Base-by-base conservation (phyloP, 2,329 filamentous ascomycete species). In the Hirsutella thompsonii region DNA sequence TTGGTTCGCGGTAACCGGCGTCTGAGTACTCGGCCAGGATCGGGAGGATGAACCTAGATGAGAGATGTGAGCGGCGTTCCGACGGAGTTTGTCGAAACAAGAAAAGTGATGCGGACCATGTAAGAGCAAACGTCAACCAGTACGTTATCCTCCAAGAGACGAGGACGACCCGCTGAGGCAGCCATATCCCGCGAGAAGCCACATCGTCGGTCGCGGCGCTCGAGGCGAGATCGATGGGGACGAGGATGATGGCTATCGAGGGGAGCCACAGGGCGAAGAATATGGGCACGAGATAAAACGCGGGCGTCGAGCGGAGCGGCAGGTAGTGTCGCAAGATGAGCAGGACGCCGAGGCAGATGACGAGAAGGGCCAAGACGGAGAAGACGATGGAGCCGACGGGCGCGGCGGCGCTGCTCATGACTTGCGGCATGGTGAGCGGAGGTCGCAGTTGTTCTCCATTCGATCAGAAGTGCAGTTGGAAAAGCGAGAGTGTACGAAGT, bases 221-320 rank as follows among this genome's bases (percentile, higher is more conserved):
- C 6, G 89, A 94, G 1, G 90, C 89, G 49, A 98, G 78, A 61
- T 98, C 92, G 59, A 98, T 93, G 5, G 92, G 92, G 6, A 98
- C 88, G 19, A 98, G 76, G 20, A 98, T 70, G 20, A 96, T 78
- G 54, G 94, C 90, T 59, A 84, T 89, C 37, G 87, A 86, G 10
- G 92, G 93, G 5, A 98, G 76, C 55, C 86, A 89, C 51, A 98
- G 74, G n/a, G 90, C 87, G 50, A 98, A 83, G 66, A 98, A 98
- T 46, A 98, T 87, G 29, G 92, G 90, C 2, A 95, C 74, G 39
- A 88, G 73, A 39, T 96, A 79, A 62, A 93, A 95, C 44, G 81
- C 85, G 1, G 92, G 90, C 1, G 92, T 96, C 6, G 82, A 79
- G 50, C 92, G 87, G 28, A 98, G 72, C 3, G 90, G 90, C 9